Base-by-base conservation (phyloP, 2,329 filamentous ascomycete species). In the Trichoderma cornu-damae region DNA sequence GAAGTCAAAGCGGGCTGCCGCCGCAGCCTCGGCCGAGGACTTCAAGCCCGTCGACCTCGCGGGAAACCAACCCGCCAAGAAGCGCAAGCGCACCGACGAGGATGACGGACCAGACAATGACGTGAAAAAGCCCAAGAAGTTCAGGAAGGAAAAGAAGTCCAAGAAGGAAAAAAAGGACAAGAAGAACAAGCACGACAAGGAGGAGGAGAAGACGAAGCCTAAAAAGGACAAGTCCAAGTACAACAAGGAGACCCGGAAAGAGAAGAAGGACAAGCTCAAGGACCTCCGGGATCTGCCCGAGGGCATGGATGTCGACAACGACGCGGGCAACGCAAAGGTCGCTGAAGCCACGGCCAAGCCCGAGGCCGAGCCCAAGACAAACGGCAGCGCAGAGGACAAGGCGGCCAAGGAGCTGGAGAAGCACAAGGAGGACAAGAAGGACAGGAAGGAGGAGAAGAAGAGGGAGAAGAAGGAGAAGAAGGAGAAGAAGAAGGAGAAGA, bases 201-300 rank as follows among this genome's bases (percentile, higher is more conserved):
- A 74, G 50, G 73, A 72, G 63, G 73, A 75, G 63, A 69, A 72
- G 63, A 74, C 75, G 63, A 69, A 74, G 26, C 73, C 73, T 65
- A 68, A 62, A 54, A 69, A 74, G 57, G 73, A 72, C 62, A 73
- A 75, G 63, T 68, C 73, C 16, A 74, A 74, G 66, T 68, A 70
- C 54, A 70, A 72, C 53, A 69, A 70, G 49, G 70, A 73, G 62
- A 69, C 67, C 56, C 69, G 72, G 38, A 71, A 73, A 57, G 72
- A 75, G 58, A 74, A 72, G 63, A 74, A 75, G 63, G 69, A 74
- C 14, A 74, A 74, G 67, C 69, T 69, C 53, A 73, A 73, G 64
- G 61, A 75, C 42, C 62, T 74, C 6, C 68, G 68, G 43, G 68
- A 74, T 28, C 66, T 75, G 8, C 72, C 72, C 0, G 70, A 70